Base-by-base conservation (phyloP, 129 eudicot genomes). In the Helichrysum umbraculigerum region DNA sequence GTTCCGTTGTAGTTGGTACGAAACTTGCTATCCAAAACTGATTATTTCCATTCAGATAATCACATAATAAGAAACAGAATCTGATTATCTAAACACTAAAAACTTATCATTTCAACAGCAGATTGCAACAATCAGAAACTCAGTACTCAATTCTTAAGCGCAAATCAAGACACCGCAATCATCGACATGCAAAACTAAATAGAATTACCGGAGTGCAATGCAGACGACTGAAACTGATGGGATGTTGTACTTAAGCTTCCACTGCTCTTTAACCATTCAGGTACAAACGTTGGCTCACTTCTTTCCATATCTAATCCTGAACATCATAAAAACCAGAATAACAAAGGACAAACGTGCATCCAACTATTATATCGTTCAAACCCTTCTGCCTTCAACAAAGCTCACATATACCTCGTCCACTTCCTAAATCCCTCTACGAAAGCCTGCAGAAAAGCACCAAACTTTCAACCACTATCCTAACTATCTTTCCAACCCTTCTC, bases 261-360 rank as follows among this genome's bases (percentile, higher is more conserved):
- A 68, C 81, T 82, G 74, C 76, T 87, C 78, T 85, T 94, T 85
- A 94, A 78, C 98, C 98, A 94, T 88, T 88, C 93, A 4, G 98
- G 98, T 54, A 87, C 93, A 71, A 94, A 87, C 28, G 96, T 79
- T 60, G 97, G 98, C 80, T 94, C 98, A 88, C 87, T 94, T 88
- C 78, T 94, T 66, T 87, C 98, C 98, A 94, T 94, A 83, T 76
- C 70, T 82, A 86, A 75, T 74, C 50, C 84, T 73, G 78, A 81
- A 83, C 97, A 90, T 90, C 85, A 79, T 60, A 83, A 14, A 14
- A 58, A 70, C 29, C 67, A 78, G 35, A 76, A 82, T 60, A 57
- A 76, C 82, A 71, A 74, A 70, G 47, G 10, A 57, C 79, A 79
- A 63, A 87, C 59, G 68, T 70, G 74, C 74, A 73, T 76, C 58